These are phyloP conservation scores for Leersia perrieri DNA, from an alignment of 176 grass and related monocot species.

Conservation along the genomic window DNA sequence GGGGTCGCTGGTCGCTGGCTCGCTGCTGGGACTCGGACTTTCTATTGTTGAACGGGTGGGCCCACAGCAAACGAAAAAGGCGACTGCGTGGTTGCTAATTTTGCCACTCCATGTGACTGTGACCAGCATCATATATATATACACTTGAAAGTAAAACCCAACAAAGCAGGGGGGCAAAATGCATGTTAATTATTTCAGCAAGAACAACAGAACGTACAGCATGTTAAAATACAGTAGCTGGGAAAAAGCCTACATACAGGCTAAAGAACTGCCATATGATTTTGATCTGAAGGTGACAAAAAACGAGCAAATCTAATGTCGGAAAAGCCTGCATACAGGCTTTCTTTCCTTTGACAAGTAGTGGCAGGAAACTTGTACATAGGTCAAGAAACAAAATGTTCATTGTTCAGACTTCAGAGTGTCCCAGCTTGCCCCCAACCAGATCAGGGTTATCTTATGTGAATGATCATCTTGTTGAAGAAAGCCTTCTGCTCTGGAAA, in stretches of 20 bases:
- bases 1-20: no score
- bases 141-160: neutral
- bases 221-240: constrained; percentile 9
- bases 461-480: constrained; percentile 88
- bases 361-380: neutral
- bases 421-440: neutral
- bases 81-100: no score
- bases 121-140: no score
- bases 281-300: neutral
- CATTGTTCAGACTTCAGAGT: neutral
- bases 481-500: constrained; percentile 68
- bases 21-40: neutral
- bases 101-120: no score
- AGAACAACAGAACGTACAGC: neutral
- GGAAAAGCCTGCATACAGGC: no score
- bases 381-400: neutral
- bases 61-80: neutral
- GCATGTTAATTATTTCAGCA: constrained; percentile 25
- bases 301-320: neutral
- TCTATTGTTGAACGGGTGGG: neutral
- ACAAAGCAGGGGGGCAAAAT: neutral
- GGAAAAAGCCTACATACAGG: constrained; percentile 12
- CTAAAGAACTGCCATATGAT: neutral
- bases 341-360: neutral
- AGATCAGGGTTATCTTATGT: constrained; percentile 43